phyloP scores from a whole-genome alignment of 176 grass and related monocot genomes.

The Chloris gayana region DNA sequence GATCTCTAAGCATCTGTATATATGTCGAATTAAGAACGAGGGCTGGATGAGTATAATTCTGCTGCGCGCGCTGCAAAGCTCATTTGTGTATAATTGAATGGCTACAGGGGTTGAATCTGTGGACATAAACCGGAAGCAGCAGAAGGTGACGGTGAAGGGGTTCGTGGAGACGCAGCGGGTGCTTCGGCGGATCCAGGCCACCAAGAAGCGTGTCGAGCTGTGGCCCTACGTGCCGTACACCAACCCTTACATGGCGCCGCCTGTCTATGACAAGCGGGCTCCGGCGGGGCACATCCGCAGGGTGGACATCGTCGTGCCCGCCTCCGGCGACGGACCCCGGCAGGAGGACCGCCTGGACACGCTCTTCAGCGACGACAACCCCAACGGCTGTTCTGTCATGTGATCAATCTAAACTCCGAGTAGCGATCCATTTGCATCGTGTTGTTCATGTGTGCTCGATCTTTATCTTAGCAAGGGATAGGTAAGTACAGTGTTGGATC shows the following conservation, averaged over 20 bases:
- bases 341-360: slow-evolving; percentile 73
- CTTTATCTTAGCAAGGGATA: too few relatives aligned
- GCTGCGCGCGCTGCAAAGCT: too few relatives aligned
- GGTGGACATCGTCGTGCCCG: slow-evolving; percentile 58
- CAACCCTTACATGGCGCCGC: slow-evolving; percentile 65
- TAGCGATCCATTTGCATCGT: too few relatives aligned
- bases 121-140: slow-evolving; percentile 89
- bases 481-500: too few relatives aligned
- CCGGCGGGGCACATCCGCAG: slow-evolving; percentile 83
- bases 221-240: slow-evolving; percentile 97
- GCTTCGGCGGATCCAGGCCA: slow-evolving; percentile 72
- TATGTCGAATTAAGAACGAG: too few relatives aligned
- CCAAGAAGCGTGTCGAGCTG: slow-evolving; percentile 89
- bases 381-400: slow-evolving; percentile 96
- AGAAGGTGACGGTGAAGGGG: slow-evolving; percentile 87
- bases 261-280: slow-evolving; percentile 74
- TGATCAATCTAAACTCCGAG: slow-evolving; percentile 15
- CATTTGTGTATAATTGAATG: too few relatives aligned
- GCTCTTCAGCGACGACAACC: slow-evolving; percentile 95
- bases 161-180: slow-evolving; percentile 77
- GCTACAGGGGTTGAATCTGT: slow-evolving; percentile 80
- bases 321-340: slow-evolving; percentile 50
- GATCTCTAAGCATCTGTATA: too few relatives aligned
- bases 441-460: too few relatives aligned
- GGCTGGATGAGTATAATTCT: neutral